Evolutionary conservation across 768 basidiomycete species (phyloP).

Genomic region (Pisolithus tinctorius): DNA sequence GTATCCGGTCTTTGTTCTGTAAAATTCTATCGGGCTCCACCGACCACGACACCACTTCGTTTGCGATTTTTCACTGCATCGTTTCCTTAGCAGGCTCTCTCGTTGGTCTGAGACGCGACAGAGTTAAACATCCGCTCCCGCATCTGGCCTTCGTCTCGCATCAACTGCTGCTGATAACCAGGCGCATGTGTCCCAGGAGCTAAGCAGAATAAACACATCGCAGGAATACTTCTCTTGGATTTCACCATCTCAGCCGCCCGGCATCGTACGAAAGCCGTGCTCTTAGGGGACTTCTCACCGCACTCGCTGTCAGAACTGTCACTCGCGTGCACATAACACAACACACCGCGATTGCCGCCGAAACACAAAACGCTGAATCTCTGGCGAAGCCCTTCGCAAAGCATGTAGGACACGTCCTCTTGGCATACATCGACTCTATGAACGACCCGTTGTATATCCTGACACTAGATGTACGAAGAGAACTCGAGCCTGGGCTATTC

Average conservation of each 20-base stretch:
- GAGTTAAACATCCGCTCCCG: conserved; percentile 62
- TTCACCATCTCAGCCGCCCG: conserved; percentile 44
- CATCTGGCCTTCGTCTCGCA: conserved; percentile 62
- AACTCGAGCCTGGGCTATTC: conserved; percentile 74
- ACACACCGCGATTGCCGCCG: conserved; percentile 16
- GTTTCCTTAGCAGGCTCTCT: conserved; percentile 51
- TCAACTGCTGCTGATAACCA: conserved; percentile 49
- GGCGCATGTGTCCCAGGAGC: conserved; percentile 60
- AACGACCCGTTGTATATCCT: conserved; percentile 70
- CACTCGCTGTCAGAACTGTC: conserved; percentile 61
- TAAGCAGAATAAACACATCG: conserved; percentile 58
- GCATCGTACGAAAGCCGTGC: conserved; percentile 53
- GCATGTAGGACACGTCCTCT: conserved; percentile 73
- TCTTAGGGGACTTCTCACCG: conserved; percentile 64
- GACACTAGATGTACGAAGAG: conserved; percentile 50
- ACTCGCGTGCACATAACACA: conserved; percentile 35
- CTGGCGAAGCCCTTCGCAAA: conserved; percentile 78
- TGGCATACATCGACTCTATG: conserved; percentile 71
- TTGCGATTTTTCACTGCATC: conserved; percentile 51
- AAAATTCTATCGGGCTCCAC: conserved; percentile 46
- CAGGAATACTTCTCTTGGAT: conserved; percentile 65
- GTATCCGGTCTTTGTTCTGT: conserved; percentile 56
- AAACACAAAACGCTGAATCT: conserved; percentile 62
- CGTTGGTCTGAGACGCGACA: conserved; percentile 73
- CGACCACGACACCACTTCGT: conserved; percentile 48